Base-by-base conservation (phyloP, 2,329 filamentous ascomycete genomes). In the Aspergillus niger region DNA sequence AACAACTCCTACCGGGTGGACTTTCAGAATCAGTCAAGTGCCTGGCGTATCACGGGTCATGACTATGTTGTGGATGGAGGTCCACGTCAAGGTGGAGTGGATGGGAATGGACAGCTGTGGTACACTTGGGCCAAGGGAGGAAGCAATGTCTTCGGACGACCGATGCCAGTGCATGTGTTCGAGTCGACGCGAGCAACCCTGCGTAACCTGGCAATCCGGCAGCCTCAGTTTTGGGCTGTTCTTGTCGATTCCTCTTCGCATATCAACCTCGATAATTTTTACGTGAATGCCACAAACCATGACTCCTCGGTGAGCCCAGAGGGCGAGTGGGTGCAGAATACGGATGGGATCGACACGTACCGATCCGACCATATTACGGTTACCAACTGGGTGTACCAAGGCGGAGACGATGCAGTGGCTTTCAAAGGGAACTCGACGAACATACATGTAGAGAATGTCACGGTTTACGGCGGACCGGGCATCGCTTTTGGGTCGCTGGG, bases 81-180 rank as follows among this genome's bases (percentile, higher is more conserved):
- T 36, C 84, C 84, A 8, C 72, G 81, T 64, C 81, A 81, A 11
- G 70, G 72, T 20, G 85, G 85, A 4, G 72, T 87, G 13, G 79
- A 87, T 67, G 85, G 85, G 8, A 87, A 87, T 66, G 85, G 85
- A 2, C 82, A 86, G 65, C 77, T 80, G 2, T 88, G 85, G 85
- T 87, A 87, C 65, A 67, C 66, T 1, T 61, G 65, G 77, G 84
- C 61, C 83, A 79, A 70, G 77, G 79, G 52, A 70, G 74, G 28
- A 74, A 78, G 76, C 32, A 85, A 85, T 62, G 76, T 82, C 59
- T 75, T 80, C 2, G 72, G 79, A 11, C 77, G 84, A 8, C 84
- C 83, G 1, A 82, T 84, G 55, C 76, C 77, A 8, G 80, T 87
- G 64, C 85, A 82, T 17, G 79, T 86, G 66, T 80, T 74, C 17